These are phyloP conservation scores for Trichoderma guizhouense DNA, from an alignment of 2,329 filamentous ascomycete species.

Conservation along the genomic window DNA sequence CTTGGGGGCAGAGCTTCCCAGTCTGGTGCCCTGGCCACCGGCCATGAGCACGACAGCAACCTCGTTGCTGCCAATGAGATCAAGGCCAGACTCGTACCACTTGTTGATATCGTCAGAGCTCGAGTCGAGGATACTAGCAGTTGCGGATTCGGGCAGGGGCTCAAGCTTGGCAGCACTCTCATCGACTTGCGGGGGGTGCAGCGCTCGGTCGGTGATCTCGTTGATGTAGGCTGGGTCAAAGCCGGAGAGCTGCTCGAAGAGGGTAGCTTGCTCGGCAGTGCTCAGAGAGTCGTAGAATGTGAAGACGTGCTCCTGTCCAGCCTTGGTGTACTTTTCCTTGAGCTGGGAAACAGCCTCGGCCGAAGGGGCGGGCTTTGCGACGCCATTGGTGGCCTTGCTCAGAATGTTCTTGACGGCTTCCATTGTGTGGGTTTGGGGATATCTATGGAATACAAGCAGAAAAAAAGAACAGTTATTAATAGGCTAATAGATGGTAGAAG, in stretches of 20 bases:
- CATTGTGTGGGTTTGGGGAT: conserved; percentile 32
- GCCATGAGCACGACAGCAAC: conserved; percentile 92
- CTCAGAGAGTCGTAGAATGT: conserved; percentile 78
- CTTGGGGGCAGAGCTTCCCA: conserved; percentile 94
- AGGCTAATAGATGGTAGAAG: neutral
- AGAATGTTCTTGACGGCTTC: conserved; percentile 44
- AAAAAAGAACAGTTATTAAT: neutral
- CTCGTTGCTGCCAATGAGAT: conserved; percentile 72
- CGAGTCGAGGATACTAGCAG: conserved; percentile 89
- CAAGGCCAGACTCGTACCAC: conserved; percentile 83
- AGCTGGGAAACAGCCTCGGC: conserved; percentile 65
- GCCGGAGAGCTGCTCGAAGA: conserved; percentile 76
- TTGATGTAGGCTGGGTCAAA: conserved; percentile 89
- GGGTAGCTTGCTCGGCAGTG: conserved; percentile 66
- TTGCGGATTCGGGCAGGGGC: conserved; percentile 81
- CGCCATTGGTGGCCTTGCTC: conserved; percentile 33
- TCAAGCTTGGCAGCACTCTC: conserved; percentile 62
- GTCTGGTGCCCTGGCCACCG: conserved; percentile 89
- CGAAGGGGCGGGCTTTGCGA: conserved; percentile 46
- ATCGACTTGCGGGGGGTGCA: conserved; percentile 70
- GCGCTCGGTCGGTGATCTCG: conserved; percentile 74
- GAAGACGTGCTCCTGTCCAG: conserved; percentile 77
- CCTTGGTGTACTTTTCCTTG: conserved; percentile 69
- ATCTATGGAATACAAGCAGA: neutral
- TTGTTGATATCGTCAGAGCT: conserved; percentile 69